phyloP scores from a whole-genome alignment of 495 filamentous ascomycete species.

The Penicillium simplicissimum region DNA sequence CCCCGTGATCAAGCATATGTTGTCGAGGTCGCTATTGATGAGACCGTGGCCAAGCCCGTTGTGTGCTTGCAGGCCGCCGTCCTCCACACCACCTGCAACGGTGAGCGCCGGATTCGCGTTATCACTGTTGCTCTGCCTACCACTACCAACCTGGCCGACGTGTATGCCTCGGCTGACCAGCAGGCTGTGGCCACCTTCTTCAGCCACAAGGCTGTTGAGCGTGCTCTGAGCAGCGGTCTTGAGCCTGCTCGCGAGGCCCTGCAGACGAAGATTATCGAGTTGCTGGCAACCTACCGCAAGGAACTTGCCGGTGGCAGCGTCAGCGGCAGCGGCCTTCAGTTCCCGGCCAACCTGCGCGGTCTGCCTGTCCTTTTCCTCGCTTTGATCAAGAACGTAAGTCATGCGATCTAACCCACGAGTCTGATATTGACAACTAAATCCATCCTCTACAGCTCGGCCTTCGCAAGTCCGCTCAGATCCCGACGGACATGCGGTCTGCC shows the following conservation, averaged over 20 bases:
- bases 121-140: conserved; percentile 92
- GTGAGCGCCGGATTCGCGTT: conserved; percentile 90
- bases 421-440: conserved; percentile 11
- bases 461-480: conserved; percentile 93
- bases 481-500: conserved; percentile 90
- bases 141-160: conserved; percentile 82
- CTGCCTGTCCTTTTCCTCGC: conserved; percentile 89
- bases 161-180: conserved; percentile 95
- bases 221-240: conserved; percentile 78
- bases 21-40: conserved; percentile 98
- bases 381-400: conserved; percentile 84
- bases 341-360: conserved; percentile 86
- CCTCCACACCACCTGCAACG: conserved; percentile 96
- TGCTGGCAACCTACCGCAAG: conserved; percentile 93
- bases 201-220: conserved; percentile 96
- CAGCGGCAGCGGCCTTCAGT: conserved; percentile 87
- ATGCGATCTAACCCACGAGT: neutral
- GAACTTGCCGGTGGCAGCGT: conserved; percentile 95
- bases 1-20: conserved; percentile 96
- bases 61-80: conserved; percentile 97
- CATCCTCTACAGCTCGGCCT: conserved; percentile 68
- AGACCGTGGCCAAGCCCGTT: conserved; percentile 87
- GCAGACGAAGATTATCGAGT: conserved; percentile 87
- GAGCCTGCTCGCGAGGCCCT: conserved; percentile 89
- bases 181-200: conserved; percentile 90